Conservation (phyloP, 164 flowering plant species). For the Dillenia suffruticosa region DNA sequence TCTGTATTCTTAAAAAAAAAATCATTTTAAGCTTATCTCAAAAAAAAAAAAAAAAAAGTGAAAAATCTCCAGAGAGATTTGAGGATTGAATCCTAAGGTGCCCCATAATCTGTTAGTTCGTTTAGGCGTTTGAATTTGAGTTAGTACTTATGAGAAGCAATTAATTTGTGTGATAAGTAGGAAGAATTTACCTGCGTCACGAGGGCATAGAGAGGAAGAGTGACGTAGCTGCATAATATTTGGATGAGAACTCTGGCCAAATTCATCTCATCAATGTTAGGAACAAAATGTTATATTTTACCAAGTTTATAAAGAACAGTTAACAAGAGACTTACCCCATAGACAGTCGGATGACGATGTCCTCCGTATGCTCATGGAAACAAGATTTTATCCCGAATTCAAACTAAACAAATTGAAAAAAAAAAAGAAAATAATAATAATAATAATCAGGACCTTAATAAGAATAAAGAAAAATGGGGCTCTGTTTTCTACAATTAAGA, state of each 20-base stretch:
- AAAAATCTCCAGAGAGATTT: too few species aligned
- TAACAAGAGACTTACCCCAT: slow-evolving; percentile 51
- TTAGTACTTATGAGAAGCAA: too few species aligned
- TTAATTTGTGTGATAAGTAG: too few species aligned
- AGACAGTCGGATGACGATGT: slow-evolving; percentile 50
- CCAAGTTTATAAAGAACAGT: too few species aligned
- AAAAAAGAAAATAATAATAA: not conserved
- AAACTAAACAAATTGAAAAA: slow-evolving; percentile 30
- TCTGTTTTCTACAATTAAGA: too few species aligned
- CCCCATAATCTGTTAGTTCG: too few species aligned
- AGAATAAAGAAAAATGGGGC: not conserved
- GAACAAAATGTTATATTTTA: too few species aligned
- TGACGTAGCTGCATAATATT: slow-evolving; percentile 73
- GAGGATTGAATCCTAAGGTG: too few species aligned
- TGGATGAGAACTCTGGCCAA: slow-evolving; percentile 44
- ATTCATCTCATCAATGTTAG: not conserved
- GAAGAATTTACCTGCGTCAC: slow-evolving; percentile 62
- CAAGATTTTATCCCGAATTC: slow-evolving; percentile 63
- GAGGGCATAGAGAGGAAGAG: slow-evolving; percentile 84
- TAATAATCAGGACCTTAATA: too few species aligned
- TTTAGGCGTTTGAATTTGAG: not conserved
- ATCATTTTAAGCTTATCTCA: too few species aligned
- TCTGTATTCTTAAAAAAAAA: too few species aligned
- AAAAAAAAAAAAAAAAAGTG: too few species aligned
- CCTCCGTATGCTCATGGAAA: slow-evolving; percentile 46